phyloP scores from a whole-genome alignment of 768 basidiomycete genomes.

The Cubamyces lactineus region DNA sequence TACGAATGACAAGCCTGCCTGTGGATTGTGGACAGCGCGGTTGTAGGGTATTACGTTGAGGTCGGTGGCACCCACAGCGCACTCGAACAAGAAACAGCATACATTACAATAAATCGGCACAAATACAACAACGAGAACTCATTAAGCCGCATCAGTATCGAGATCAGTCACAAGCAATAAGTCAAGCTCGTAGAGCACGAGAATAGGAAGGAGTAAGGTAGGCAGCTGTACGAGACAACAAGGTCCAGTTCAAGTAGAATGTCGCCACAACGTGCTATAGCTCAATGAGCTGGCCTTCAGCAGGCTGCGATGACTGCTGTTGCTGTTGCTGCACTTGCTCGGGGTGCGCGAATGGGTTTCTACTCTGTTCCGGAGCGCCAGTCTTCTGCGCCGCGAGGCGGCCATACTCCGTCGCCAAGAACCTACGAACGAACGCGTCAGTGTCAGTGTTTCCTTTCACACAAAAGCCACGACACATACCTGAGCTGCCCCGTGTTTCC shows the following conservation, averaged over 20 bases:
- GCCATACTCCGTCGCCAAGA: conserved; percentile 27
- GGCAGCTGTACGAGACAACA: too few species aligned
- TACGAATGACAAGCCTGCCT: too few species aligned
- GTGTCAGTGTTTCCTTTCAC: background rate
- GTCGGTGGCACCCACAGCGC: too few species aligned
- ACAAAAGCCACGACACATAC: conserved; percentile 33
- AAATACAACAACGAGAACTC: conserved; percentile 1
- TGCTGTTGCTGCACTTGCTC: background rate
- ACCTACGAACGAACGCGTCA: conserved; percentile 13
- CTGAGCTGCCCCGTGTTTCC: conserved; percentile 81
- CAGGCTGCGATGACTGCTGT: background rate
- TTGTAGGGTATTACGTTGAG: too few species aligned
- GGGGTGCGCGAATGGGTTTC: conserved; percentile 25
- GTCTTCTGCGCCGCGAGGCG: conserved; percentile 31
- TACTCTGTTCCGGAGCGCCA: conserved; percentile 13
- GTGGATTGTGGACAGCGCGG: too few species aligned
- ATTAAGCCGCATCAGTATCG: background rate
- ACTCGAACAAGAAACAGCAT: background rate
- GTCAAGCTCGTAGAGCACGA: background rate
- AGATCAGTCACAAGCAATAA: background rate
- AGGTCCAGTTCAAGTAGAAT: background rate
- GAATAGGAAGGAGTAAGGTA: background rate
- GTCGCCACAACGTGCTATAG: background rate
- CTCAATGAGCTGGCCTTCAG: conserved; percentile 14
- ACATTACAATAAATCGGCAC: background rate